Conservation (phyloP, 2,329 filamentous ascomycete species). For the Pseudogymnoascus sp. region DNA sequence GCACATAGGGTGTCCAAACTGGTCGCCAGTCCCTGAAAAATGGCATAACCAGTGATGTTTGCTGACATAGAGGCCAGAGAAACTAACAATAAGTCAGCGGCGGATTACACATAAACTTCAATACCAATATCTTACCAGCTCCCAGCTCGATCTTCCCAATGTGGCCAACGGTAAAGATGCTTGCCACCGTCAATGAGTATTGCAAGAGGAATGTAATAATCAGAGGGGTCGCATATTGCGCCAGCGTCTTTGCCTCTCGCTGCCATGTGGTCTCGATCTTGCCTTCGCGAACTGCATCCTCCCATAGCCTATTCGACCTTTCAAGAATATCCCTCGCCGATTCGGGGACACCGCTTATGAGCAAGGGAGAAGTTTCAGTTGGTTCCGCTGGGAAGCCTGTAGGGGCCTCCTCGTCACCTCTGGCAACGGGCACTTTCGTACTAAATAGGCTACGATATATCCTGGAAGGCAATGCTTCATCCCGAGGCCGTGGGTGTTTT, state of each 20-base stretch:
- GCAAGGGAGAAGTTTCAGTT: constrained; percentile 33
- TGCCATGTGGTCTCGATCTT: constrained; percentile 86
- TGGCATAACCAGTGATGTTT: constrained; percentile 68
- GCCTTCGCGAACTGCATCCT: constrained; percentile 72
- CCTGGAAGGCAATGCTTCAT: constrained; percentile 29
- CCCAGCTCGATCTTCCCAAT: constrained; percentile 64
- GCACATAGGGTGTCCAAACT: constrained; percentile 87
- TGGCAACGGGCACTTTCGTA: constrained; percentile 39
- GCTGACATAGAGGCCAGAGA: constrained; percentile 69
- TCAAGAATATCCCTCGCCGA: constrained; percentile 42
- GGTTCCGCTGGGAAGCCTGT: constrained; percentile 21
- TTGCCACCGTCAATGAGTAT: constrained; percentile 76
- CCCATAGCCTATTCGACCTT: constrained; percentile 66
- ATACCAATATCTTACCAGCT: constrained; percentile 28
- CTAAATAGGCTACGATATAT: constrained; percentile 42
- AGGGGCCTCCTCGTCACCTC: constrained; percentile 23
- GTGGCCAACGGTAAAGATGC: constrained; percentile 69
- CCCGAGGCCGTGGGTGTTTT: constrained; percentile 38
- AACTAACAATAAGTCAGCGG: constrained; percentile 28
- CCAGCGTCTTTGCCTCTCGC: constrained; percentile 75
- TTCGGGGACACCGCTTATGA: constrained; percentile 32
- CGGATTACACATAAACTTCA: not conserved
- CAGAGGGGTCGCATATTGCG: constrained; percentile 61
- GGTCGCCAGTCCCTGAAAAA: constrained; percentile 79
- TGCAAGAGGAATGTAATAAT: constrained; percentile 70